These are phyloP conservation scores for Verticillium isaacii DNA, from an alignment of 2,329 filamentous ascomycete species.

Conservation along the genomic window DNA sequence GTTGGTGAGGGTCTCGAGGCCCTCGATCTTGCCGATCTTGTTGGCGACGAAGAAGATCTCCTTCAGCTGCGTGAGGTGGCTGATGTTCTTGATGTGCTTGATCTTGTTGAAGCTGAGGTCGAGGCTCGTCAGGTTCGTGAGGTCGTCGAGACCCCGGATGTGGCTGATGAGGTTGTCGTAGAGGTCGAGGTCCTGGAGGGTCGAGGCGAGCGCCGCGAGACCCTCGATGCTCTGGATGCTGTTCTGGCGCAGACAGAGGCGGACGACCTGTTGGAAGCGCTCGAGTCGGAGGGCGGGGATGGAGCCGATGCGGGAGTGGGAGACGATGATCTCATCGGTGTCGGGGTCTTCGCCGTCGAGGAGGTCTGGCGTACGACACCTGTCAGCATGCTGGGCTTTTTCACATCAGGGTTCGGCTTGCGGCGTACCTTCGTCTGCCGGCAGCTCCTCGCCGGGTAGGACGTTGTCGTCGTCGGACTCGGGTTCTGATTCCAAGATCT, in stretches of 20 bases:
- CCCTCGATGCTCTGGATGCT: slow-evolving; percentile 76
- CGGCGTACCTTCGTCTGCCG: slow-evolving; percentile 70
- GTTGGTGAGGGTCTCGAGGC: slow-evolving; percentile 64
- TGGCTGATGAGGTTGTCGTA: slow-evolving; percentile 95
- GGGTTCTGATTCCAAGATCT: slow-evolving; percentile 70
- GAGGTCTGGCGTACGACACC: slow-evolving; percentile 40
- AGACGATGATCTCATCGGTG: slow-evolving; percentile 77
- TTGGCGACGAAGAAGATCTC: slow-evolving; percentile 94
- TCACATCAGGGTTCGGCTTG: neutral
- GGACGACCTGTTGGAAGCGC: slow-evolving; percentile 70
- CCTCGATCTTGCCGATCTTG: slow-evolving; percentile 85
- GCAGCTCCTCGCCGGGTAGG: slow-evolving; percentile 67
- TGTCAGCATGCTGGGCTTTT: slow-evolving; percentile 3
- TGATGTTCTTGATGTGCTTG: slow-evolving; percentile 91
- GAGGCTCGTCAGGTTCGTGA: slow-evolving; percentile 70
- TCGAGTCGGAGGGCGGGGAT: slow-evolving; percentile 76
- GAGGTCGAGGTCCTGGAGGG: slow-evolving; percentile 79
- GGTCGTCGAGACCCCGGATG: slow-evolving; percentile 74
- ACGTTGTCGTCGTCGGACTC: slow-evolving; percentile 71
- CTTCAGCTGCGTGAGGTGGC: slow-evolving; percentile 69
- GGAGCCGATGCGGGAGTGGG: slow-evolving; percentile 79
- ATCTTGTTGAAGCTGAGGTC: slow-evolving; percentile 99
- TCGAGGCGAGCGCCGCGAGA: slow-evolving; percentile 59
- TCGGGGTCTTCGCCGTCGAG: slow-evolving; percentile 56
- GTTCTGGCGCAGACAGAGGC: slow-evolving; percentile 91